Percentiles rank a stretch among this genome's conserved stretches.
Evolutionary conservation across 768 basidiomycete species (phyloP).

Genomic region (Ramaria rubella): DNA sequence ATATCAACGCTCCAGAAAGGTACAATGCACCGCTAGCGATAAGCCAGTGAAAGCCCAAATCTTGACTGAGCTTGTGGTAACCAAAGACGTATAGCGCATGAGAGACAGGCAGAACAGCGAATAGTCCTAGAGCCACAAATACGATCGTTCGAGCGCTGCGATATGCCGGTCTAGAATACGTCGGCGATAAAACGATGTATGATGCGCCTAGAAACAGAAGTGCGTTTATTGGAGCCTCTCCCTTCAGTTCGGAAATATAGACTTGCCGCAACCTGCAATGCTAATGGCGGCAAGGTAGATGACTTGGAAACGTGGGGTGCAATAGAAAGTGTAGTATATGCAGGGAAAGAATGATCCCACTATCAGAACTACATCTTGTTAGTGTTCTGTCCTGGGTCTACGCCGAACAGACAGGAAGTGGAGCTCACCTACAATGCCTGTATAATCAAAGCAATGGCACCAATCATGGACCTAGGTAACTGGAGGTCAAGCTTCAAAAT

Average conservation of each 20-base stretch:
- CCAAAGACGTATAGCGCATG: slow-evolving; percentile 62
- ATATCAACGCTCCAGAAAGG: slow-evolving; percentile 72
- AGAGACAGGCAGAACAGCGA: slow-evolving; percentile 58
- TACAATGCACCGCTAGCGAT: slow-evolving; percentile 66
- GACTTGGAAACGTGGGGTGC: slow-evolving; percentile 45
- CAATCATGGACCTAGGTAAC: neutral
- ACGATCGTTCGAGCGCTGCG: slow-evolving; percentile 70
- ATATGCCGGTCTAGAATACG: slow-evolving; percentile 69
- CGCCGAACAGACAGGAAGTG: slow-evolving; percentile 11
- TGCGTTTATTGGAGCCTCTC: neutral
- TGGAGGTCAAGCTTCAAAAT: neutral
- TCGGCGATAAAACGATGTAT: slow-evolving; percentile 72
- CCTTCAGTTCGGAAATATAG: slow-evolving; percentile 7
- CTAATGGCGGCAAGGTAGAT: slow-evolving; percentile 50
- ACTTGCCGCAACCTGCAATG: slow-evolving; percentile 52
- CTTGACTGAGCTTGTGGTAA: slow-evolving; percentile 41
- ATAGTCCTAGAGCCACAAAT: slow-evolving; percentile 73
- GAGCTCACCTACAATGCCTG: slow-evolving; percentile 64
- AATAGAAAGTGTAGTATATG: slow-evolving; percentile 75
- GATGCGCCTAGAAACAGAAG: slow-evolving; percentile 43
- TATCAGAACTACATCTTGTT: slow-evolving; percentile 40
- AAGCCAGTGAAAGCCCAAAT: slow-evolving; percentile 70
- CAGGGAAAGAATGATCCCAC: slow-evolving; percentile 76
- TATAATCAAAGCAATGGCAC: slow-evolving; percentile 48
- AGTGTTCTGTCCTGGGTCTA: no score